These are phyloP conservation scores for Hericium coralloides DNA, from an alignment of 768 basidiomycete genomes.

Conservation along the genomic window DNA sequence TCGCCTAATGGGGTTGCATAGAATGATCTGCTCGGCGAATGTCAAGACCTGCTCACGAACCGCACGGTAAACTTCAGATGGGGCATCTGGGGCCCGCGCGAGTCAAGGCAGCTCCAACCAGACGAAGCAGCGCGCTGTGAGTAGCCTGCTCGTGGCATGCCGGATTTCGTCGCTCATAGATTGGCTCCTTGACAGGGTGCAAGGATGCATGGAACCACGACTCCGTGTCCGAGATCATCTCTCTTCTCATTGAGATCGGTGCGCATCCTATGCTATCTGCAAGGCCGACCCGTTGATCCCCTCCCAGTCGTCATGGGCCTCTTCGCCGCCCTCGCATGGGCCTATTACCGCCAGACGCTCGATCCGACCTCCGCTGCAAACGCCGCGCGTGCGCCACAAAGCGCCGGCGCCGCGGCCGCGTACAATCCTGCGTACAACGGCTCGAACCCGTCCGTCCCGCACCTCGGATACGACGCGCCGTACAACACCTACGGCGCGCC, in stretches of 20 bases:
- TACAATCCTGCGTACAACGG: conserved; percentile 22
- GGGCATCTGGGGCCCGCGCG: conserved; percentile 22
- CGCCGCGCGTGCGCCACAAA: conserved; percentile 31
- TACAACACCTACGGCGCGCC: neutral
- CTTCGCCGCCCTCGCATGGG: conserved; percentile 59
- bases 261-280: conserved; percentile 18
- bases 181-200: conserved; percentile 44
- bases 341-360: conserved; percentile 66
- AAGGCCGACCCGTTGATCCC: neutral
- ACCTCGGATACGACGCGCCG: conserved; percentile 11
- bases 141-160: conserved; percentile 10
- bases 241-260: conserved; percentile 53
- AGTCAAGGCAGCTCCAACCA: conserved; percentile 12
- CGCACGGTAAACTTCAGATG: conserved; percentile 19
- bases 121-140: conserved; percentile 40
- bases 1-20: conserved; percentile 14
- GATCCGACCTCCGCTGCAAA: conserved; percentile 57
- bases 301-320: conserved; percentile 43
- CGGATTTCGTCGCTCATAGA: conserved; percentile 7
- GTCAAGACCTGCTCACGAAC: conserved; percentile 32
- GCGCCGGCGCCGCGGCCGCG: conserved; percentile 14
- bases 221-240: conserved; percentile 62
- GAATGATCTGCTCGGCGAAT: conserved; percentile 52
- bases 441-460: conserved; percentile 14
- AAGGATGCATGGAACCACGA: conserved; percentile 46